Percentiles rank a stretch among this genome's conserved stretches.
Conservation (phyloP, 352 stramenopile species). For the Pythium diclinum region DNA sequence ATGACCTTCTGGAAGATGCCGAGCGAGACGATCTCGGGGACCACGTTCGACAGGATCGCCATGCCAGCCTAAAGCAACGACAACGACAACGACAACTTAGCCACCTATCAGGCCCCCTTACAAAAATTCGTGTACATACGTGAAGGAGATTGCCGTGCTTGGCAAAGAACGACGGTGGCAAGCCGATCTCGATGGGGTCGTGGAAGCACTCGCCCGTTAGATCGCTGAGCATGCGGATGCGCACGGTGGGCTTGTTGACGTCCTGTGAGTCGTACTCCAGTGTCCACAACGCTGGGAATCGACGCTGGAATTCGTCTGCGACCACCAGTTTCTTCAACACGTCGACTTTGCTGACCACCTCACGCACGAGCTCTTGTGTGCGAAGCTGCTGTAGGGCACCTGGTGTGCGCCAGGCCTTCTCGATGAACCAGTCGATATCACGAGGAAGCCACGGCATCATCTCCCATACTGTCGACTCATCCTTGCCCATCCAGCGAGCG, state of each 20-base stretch:
- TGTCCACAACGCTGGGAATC: conserved; percentile 29
- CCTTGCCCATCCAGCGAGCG: conserved; percentile 10
- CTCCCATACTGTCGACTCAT: not conserved
- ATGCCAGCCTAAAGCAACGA: conserved; percentile 18
- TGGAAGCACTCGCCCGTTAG: conserved; percentile 30
- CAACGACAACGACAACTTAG: not conserved
- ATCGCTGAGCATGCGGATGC: conserved; percentile 25
- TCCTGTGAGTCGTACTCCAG: conserved; percentile 17
- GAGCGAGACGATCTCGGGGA: conserved; percentile 18
- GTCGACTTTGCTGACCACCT: conserved; percentile 9
- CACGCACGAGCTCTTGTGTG: conserved; percentile 16
- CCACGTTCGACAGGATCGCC: conserved; percentile 20
- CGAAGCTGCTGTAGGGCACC: conserved; percentile 18
- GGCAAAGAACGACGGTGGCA: conserved; percentile 14
- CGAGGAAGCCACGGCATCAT: conserved; percentile 21
- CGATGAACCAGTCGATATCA: conserved; percentile 26
- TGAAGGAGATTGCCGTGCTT: conserved; percentile 17
- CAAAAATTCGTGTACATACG: too few species aligned
- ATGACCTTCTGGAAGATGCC: conserved; percentile 25
- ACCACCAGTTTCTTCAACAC: conserved; percentile 22
- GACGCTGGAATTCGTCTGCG: conserved; percentile 7
- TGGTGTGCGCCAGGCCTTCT: conserved; percentile 23
- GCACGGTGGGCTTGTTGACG: not conserved
- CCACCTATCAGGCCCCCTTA: not conserved
- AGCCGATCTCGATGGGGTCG: conserved; percentile 20